Base-by-base conservation (phyloP, 345 rosid species). In the Nephelium lappaceum region DNA sequence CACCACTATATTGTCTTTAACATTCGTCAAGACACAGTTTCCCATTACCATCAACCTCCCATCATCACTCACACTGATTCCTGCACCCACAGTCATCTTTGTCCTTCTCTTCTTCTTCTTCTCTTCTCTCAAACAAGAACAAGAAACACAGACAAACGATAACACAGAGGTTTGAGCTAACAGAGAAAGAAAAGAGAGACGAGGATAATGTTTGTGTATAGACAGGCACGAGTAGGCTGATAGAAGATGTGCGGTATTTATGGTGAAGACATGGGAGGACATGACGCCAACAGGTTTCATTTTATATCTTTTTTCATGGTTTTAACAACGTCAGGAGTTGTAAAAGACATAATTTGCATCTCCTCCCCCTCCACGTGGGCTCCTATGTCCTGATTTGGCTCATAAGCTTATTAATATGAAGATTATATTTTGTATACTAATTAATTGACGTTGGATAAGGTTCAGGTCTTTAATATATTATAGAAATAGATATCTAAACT, bases 61-160 rank as follows among this genome's bases (percentile, higher is more conserved):
- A 68, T 86, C 86, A 65, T 86, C 87, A n/a, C 81, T 81, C 79
- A 86, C 86, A 27, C 73, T 69, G 3, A 90, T 85, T 27, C 91
- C 93, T n/a, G 89, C 86, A 3, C 92, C 92, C 14, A 88, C 85
- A 25, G 91, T 88, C 92, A 90, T 90, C 38, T 67, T 79, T 23
- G 10, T 23, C 24, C 53, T 23, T 60, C 5, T 64, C 67, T 67
- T 36, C 4, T 63, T 53, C 10, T 42, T 18, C 57, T 53, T 23
- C 63, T 58, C 64, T 21, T 21, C 27, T 60, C 64, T 15, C 27
- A 60, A 57, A n/a, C 70, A 77, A 23, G 8, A 75, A 55, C 25
- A 64, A 8, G 5, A 41, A 42, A 9, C 31, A 53, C 47, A 36
- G 24, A 67, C 38, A 57, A 38, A 69, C 23, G 64, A 24, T 39